phyloP scores from a whole-genome alignment of 352 stramenopile species.

The Plasmopara viticola region DNA sequence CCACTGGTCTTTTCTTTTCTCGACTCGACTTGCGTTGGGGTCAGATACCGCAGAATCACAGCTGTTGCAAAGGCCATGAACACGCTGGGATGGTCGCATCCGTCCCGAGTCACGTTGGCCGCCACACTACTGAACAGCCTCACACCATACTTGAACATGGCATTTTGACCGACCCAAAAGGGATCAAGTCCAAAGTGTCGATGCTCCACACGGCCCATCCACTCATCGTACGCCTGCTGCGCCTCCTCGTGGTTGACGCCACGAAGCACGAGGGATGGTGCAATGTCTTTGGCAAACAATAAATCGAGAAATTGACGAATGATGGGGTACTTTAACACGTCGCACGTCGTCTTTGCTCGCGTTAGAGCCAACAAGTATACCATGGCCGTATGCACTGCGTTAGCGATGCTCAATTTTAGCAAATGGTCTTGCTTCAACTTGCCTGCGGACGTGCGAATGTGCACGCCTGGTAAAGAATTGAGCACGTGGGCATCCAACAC shows the following conservation, averaged over 20 bases:
- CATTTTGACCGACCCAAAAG: constrained; percentile 93
- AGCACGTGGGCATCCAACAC: constrained; percentile 30
- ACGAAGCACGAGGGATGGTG: constrained; percentile 35
- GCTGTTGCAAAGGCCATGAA: constrained; percentile 55
- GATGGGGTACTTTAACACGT: constrained; percentile 16
- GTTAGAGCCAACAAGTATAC: constrained; percentile 74
- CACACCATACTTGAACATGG: constrained; percentile 44
- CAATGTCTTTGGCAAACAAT: constrained; percentile 77
- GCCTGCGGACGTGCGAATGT: constrained; percentile 31
- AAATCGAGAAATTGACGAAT: constrained; percentile 73
- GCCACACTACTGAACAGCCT: constrained; percentile 35
- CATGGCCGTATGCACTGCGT: constrained; percentile 89
- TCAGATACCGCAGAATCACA: constrained; percentile 45
- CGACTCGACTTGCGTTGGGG: constrained; percentile 32
- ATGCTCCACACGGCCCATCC: constrained; percentile 78
- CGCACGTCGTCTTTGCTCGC: constrained; percentile 22
- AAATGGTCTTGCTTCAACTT: constrained; percentile 76
- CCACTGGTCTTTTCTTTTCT: constrained; percentile 1
- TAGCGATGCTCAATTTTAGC: constrained; percentile 89
- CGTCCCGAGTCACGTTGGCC: constrained; percentile 16
- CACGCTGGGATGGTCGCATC: constrained; percentile 22
- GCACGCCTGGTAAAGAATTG: constrained; percentile 36
- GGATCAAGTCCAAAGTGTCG: constrained; percentile 85
- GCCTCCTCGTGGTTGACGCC: constrained; percentile 29
- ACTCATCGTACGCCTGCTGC: constrained; percentile 69